Conservation (phyloP, 768 basidiomycete species). For the Kwoniella mangroviensis region DNA sequence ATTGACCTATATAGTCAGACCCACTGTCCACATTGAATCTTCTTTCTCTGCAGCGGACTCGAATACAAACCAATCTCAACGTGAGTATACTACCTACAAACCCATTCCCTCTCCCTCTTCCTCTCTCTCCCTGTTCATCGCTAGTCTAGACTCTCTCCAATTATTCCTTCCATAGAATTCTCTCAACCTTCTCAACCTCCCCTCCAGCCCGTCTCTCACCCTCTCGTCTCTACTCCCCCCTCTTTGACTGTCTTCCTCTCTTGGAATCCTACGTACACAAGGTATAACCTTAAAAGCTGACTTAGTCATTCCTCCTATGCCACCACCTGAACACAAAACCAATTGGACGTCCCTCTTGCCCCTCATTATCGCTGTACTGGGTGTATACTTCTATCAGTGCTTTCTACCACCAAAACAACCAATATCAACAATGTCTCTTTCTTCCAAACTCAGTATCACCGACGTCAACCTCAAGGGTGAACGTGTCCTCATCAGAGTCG, state of each 20-base stretch:
- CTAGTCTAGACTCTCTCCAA: not conserved
- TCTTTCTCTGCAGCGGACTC: not conserved
- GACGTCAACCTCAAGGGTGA: slow-evolving; percentile 80
- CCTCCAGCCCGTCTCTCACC: not conserved
- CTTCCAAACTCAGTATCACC: slow-evolving; percentile 90
- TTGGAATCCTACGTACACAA: not conserved
- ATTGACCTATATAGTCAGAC: not conserved
- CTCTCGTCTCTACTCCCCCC: not conserved
- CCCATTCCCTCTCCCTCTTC: too few relatives aligned
- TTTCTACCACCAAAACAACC: not conserved
- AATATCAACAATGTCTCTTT: slow-evolving; percentile 75
- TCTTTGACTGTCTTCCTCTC: not conserved
- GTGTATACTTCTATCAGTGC: slow-evolving; percentile 7
- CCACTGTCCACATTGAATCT: not conserved
- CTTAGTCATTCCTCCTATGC: not conserved
- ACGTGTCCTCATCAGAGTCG: slow-evolving; percentile 59
- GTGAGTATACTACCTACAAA: not conserved
- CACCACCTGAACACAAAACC: slow-evolving; percentile 4
- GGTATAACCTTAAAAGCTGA: slow-evolving; percentile 4
- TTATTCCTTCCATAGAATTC: not conserved
- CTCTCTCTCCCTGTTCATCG: too few relatives aligned
- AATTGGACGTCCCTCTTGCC: slow-evolving; percentile 7
- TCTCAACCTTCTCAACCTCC: too few relatives aligned
- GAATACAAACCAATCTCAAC: not conserved
- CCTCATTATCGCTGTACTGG: slow-evolving; percentile 17